These are phyloP conservation scores for Pythium sp. DNA, from an alignment of 352 stramenopile genomes.

Conservation along the genomic window DNA sequence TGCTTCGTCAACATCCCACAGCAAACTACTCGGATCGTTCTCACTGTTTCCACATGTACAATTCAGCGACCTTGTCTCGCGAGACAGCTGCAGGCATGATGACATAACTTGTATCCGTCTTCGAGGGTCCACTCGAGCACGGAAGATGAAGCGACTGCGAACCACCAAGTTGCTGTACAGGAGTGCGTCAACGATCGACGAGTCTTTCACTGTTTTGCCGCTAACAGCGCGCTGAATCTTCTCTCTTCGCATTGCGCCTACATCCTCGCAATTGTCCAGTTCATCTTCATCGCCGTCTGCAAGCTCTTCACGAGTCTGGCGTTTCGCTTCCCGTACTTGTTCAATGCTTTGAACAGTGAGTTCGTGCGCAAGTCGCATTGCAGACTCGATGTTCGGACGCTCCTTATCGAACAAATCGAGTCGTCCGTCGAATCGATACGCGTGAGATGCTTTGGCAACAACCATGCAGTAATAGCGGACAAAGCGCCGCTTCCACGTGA, in stretches of 20 bases:
- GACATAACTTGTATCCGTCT: constrained; percentile 66
- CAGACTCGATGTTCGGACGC: constrained; percentile 79
- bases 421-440: constrained; percentile 70
- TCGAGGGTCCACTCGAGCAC: constrained; percentile 68
- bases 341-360: constrained; percentile 75
- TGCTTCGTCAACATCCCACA: constrained; percentile 78
- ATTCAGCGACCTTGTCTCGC: constrained; percentile 62
- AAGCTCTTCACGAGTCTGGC: constrained; percentile 32
- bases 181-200: constrained; percentile 71
- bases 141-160: constrained; percentile 76
- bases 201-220: constrained; percentile 39
- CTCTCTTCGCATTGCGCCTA: constrained; percentile 23
- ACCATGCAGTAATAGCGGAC: constrained; percentile 87
- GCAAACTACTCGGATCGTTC: constrained; percentile 59
- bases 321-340: constrained; percentile 54
- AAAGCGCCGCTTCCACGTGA: constrained; percentile 81
- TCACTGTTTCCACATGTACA: constrained; percentile 69
- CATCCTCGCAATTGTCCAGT: constrained; percentile 13
- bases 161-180: constrained; percentile 82
- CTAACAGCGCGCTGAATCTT: constrained; percentile 11
- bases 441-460: constrained; percentile 69
- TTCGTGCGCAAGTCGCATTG: constrained; percentile 70
- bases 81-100: constrained; percentile 67
- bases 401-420: constrained; percentile 77
- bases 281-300: constrained; percentile 26